Evolutionary conservation across 192 early-diverging fungal genomes (phyloP).

Genomic region (Backusella circina): DNA sequence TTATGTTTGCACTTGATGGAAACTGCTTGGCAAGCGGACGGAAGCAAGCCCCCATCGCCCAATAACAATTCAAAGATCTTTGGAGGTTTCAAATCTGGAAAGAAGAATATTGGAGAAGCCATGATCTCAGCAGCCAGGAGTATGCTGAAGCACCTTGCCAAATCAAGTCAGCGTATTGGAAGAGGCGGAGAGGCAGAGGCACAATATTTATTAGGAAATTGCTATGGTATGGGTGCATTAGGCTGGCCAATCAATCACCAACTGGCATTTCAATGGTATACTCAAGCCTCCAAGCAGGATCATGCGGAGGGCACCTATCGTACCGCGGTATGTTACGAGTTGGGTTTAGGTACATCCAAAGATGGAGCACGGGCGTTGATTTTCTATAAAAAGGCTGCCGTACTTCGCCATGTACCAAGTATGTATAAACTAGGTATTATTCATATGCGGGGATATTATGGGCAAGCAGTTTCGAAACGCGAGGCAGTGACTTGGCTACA

Average conservation of each 20-base stretch:
- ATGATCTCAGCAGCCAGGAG: constrained; percentile 79
- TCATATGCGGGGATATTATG: constrained; percentile 78
- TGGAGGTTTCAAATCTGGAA: neutral
- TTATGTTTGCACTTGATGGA: constrained; percentile 8
- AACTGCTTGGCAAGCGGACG: neutral
- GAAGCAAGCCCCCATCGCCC: neutral
- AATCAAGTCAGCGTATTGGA: constrained; percentile 54
- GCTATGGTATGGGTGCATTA: constrained; percentile 80
- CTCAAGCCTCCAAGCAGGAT: constrained; percentile 86
- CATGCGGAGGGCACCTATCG: constrained; percentile 90
- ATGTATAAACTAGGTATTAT: constrained; percentile 98
- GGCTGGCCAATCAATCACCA: constrained; percentile 78
- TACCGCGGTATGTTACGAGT: constrained; percentile 92
- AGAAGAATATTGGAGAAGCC: constrained; percentile 63
- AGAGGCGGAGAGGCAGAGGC: constrained; percentile 80
- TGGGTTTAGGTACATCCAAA: constrained; percentile 85
- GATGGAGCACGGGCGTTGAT: constrained; percentile 79
- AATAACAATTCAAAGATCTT: neutral
- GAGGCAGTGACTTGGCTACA: constrained; percentile 95
- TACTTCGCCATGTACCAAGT: constrained; percentile 82
- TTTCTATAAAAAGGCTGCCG: constrained; percentile 88
- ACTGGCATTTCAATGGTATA: constrained; percentile 87
- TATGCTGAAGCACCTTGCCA: constrained; percentile 78
- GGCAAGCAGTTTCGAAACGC: constrained; percentile 66
- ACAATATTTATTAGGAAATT: constrained; percentile 89